These are phyloP conservation scores for Curvularia verruculosa DNA, from an alignment of 2,329 filamentous ascomycete species.

Conservation along the genomic window DNA sequence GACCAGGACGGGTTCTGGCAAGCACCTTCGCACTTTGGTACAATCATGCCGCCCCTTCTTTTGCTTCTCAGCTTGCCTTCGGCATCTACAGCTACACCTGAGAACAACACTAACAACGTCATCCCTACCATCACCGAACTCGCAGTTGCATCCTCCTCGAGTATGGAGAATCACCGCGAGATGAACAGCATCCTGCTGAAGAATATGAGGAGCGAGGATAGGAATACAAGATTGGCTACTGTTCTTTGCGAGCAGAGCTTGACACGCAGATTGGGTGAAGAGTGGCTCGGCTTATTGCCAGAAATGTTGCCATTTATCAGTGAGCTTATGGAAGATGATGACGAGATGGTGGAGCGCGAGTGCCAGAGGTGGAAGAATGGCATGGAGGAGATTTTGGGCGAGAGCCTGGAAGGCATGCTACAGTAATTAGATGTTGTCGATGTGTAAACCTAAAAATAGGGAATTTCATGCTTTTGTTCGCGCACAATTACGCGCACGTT, in stretches of 20 bases:
- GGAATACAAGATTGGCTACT: slow-evolving; percentile 77
- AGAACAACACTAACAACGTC: slow-evolving; percentile 57
- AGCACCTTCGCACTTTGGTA: slow-evolving; percentile 81
- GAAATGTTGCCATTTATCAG: slow-evolving; percentile 98
- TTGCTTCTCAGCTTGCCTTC: slow-evolving; percentile 58
- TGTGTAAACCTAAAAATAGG: not conserved
- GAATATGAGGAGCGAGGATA: slow-evolving; percentile 74
- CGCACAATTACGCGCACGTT: not conserved
- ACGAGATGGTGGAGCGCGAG: slow-evolving; percentile 89
- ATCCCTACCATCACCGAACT: slow-evolving; percentile 80
- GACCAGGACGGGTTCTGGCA: slow-evolving; percentile 98
- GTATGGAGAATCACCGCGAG: slow-evolving; percentile 87
- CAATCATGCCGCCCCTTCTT: slow-evolving; percentile 72
- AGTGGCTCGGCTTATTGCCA: slow-evolving; percentile 88
- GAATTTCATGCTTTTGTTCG: not conserved
- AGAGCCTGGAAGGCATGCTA: slow-evolving; percentile 91
- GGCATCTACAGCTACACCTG: slow-evolving; percentile 17
- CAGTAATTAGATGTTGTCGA: slow-evolving; percentile 57
- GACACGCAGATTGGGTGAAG: slow-evolving; percentile 82
- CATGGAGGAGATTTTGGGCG: slow-evolving; percentile 88
- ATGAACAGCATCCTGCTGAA: slow-evolving; percentile 80
- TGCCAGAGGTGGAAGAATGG: slow-evolving; percentile 87
- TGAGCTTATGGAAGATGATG: slow-evolving; percentile 94
- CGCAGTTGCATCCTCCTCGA: slow-evolving; percentile 77
- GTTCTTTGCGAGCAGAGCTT: slow-evolving; percentile 81